Base-by-base conservation (phyloP, 2,329 filamentous ascomycete species). In the Alternaria sp. region DNA sequence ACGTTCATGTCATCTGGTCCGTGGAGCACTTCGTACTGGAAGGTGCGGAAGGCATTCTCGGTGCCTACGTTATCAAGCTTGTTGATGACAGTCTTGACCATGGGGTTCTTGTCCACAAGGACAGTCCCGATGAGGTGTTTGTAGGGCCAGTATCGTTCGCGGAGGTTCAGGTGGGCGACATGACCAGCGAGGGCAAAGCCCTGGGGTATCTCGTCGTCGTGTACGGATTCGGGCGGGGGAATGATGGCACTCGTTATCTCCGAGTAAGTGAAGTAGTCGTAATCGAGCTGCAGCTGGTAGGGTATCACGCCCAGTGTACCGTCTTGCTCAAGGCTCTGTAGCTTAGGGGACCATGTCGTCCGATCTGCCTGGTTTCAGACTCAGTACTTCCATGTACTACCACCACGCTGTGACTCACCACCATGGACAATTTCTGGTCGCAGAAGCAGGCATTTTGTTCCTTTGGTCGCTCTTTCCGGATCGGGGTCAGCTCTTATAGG, bases 91-190 rank as follows among this genome's bases (percentile, higher is more conserved):
- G 95, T 99, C 61, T 84, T 86, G 61, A 97, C 87, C 46, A 81
- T 82, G 9, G 88, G 86, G 79, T 96, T 97, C 81, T 99, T 99
- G 82, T 98, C 95, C 53, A 93, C 81, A 20, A 99, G 82, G 3
- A 98, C 89, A 71, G 94, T 84, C 0, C 91, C 95, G 51, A 98
- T 94, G 42, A 98, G 77, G 66, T 90, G 78, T 78, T 95, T 97
- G 83, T 96, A 97, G 0, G 91, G 92, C 11, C 93, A 82, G 74
- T 93, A 97, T 65, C 89, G 86, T 20, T 91, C 88, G 51, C 92
- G 88, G 32, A 99, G 88, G 78, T 99, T 99, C 59, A 99, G 83
- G 75, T 99, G 95, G 41, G 93, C 94, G 89, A 98, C 89, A 71
- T 98, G 94, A 20, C 95, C 94, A 36, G 94, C 93, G 36, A 90